Evolutionary conservation across 2,329 filamentous ascomycete species (phyloP).

Genomic region (Sphaerulina populicola): DNA sequence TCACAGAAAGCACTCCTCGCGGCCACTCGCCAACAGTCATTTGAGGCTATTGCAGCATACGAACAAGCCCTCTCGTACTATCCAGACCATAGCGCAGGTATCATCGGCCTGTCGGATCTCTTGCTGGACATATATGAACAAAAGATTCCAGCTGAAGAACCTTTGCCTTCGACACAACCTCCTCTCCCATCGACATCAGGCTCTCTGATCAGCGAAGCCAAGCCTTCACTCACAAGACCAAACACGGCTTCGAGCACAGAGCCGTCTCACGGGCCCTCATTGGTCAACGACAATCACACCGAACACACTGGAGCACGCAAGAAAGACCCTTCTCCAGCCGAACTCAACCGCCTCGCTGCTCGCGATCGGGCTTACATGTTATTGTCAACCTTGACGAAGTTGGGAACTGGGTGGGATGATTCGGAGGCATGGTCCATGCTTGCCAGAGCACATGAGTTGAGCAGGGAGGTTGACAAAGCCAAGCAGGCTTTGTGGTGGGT

Average conservation of each 20-base stretch:
- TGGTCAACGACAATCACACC: conserved; percentile 12
- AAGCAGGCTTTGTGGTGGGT: conserved; percentile 97
- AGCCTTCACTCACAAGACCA: conserved; percentile 16
- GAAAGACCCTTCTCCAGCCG: conserved; percentile 49
- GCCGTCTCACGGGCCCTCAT: conserved; percentile 12
- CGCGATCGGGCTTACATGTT: conserved; percentile 82
- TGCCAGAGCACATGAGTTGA: conserved; percentile 78
- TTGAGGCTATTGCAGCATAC: conserved; percentile 66
- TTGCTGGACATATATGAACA: conserved; percentile 77
- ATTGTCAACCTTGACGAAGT: conserved; percentile 71
- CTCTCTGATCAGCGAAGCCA: conserved; percentile 19
- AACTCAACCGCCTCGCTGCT: conserved; percentile 75
- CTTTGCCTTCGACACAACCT: conserved; percentile 33
- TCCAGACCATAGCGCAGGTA: conserved; percentile 70
- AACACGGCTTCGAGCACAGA: conserved; percentile 14
- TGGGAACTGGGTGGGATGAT: conserved; percentile 81
- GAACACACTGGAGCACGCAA: conserved; percentile 9
- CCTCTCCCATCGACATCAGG: conserved; percentile 18
- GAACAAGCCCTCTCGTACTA: conserved; percentile 74
- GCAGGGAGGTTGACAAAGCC: conserved; percentile 75
- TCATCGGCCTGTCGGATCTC: conserved; percentile 73
- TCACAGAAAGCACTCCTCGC: conserved; percentile 59
- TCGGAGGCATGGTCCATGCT: conserved; percentile 90
- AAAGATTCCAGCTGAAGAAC: conserved; percentile 51
- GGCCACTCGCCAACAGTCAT: conserved; percentile 52